A percentile compares a stretch with the other conserved stretches of the same genome.
These are phyloP conservation scores for Rhizopogon vinicolor DNA, from an alignment of 768 basidiomycete genomes.

Conservation along the genomic window DNA sequence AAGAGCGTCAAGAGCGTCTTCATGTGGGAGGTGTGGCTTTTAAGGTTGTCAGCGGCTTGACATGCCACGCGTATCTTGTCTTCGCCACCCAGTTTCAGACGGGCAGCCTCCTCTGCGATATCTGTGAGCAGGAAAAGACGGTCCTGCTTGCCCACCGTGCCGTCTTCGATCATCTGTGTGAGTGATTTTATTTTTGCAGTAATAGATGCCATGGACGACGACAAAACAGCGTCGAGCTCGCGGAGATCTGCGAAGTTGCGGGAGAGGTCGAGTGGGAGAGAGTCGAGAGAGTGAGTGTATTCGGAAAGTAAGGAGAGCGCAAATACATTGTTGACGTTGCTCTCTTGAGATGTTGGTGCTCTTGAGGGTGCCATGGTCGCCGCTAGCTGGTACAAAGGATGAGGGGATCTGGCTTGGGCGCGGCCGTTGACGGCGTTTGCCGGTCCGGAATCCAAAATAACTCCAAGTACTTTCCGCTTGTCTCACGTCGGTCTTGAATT, in stretches of 20 bases:
- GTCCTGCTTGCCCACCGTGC: constrained; percentile 54
- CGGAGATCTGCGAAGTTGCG: constrained; percentile 93
- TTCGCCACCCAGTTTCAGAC: constrained; percentile 91
- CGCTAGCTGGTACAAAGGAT: background rate
- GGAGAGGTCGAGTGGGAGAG: constrained; percentile 91
- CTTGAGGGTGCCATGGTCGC: constrained; percentile 34
- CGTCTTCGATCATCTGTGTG: constrained; percentile 69
- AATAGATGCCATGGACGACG: constrained; percentile 78
- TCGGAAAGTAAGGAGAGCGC: constrained; percentile 70
- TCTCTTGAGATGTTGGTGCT: constrained; percentile 22
- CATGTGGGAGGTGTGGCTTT: constrained; percentile 58
- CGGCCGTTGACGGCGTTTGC: constrained; percentile 18
- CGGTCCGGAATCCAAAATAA: constrained; percentile 17
- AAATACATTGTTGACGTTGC: constrained; percentile 45
- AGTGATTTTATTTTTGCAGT: constrained; percentile 75
- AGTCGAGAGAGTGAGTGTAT: constrained; percentile 89
- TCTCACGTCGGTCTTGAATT: no score
- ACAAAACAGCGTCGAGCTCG: constrained; percentile 97
- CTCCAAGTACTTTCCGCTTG: no score
- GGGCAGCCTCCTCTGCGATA: constrained; percentile 89
- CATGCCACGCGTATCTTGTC: constrained; percentile 97
- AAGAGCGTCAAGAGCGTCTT: constrained; percentile 55
- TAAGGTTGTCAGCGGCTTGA: constrained; percentile 85
- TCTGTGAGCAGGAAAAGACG: constrained; percentile 85
- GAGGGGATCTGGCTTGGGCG: background rate